A percentile compares a stretch with the other conserved stretches of the same genome.
Conservation (phyloP, 495 filamentous ascomycete species). For the Oleoguttula mirabilis region DNA sequence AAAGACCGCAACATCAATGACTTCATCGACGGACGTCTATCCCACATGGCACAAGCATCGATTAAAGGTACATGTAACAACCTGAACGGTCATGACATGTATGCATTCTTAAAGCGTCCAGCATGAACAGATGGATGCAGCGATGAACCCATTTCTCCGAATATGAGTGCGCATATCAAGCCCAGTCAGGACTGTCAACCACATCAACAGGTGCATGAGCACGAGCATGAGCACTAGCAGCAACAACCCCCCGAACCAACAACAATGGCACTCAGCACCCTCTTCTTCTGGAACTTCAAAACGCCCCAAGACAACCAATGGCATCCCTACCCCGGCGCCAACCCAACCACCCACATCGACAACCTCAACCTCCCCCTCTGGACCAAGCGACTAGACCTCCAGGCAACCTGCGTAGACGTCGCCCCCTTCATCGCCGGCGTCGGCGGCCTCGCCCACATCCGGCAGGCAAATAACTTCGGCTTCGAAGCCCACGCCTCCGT, state of each 20-base stretch:
- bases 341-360: not conserved
- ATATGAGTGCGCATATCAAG: no score
- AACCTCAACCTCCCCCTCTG: conserved; percentile 8
- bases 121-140: no score
- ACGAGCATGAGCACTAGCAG: conserved; percentile 1
- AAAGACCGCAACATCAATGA: no score
- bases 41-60: no score
- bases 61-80: no score
- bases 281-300: conserved; percentile 15
- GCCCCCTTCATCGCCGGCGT: conserved; percentile 17
- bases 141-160: no score
- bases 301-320: conserved; percentile 11
- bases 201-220: no score
- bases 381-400: conserved; percentile 8
- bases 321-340: conserved; percentile 6
- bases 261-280: conserved; percentile 10
- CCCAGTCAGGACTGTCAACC: no score
- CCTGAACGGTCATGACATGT: no score
- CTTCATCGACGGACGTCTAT: no score
- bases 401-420: conserved; percentile 16
- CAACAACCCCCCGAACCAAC: not conserved
- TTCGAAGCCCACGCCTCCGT: conserved; percentile 11
- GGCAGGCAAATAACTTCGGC: conserved; percentile 12
- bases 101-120: no score
- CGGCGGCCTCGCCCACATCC: conserved; percentile 12